phyloP scores from a whole-genome alignment of 1,139 yeast species.

The Scheffersomyces cryptocercus region DNA sequence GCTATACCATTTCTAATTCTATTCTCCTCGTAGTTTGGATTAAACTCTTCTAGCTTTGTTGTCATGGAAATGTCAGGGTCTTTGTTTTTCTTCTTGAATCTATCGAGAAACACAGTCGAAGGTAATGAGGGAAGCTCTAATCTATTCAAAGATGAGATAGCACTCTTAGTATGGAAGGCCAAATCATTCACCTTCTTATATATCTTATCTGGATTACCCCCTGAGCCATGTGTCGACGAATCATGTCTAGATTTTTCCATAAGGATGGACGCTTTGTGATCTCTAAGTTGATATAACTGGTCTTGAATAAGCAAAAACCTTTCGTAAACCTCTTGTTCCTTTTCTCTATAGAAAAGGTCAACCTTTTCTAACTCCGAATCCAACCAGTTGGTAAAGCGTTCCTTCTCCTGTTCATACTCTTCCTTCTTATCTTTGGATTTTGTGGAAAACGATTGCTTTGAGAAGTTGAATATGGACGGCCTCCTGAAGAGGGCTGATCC shows the following conservation, averaged over 20 bases:
- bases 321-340: constrained; percentile 61
- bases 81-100: constrained; percentile 16
- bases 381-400: constrained; percentile 61
- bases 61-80: constrained; percentile 14
- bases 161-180: constrained; percentile 34
- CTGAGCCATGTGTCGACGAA: constrained; percentile 1
- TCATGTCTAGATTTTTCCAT: constrained; percentile 9
- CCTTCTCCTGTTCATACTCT: constrained; percentile 28
- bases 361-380: constrained; percentile 60
- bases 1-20: constrained; percentile 40
- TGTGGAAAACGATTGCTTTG: constrained; percentile 20
- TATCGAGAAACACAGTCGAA: constrained; percentile 44
- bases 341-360: constrained; percentile 57
- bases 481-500: constrained; percentile 6
- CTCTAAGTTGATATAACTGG: constrained; percentile 63
- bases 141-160: constrained; percentile 35
- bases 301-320: constrained; percentile 65
- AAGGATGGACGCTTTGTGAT: constrained; percentile 40
- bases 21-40: constrained; percentile 41
- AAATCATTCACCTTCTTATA: constrained; percentile 28
- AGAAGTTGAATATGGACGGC: constrained; percentile 24
- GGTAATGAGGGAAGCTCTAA: constrained; percentile 64
- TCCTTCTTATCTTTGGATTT: constrained; percentile 16
- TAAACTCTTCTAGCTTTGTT: constrained; percentile 14
- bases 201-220: constrained; percentile 10